Evolutionary conservation across 2,329 filamentous ascomycete genomes (phyloP).

Genomic region (Cladobotryum mycophilum): DNA sequence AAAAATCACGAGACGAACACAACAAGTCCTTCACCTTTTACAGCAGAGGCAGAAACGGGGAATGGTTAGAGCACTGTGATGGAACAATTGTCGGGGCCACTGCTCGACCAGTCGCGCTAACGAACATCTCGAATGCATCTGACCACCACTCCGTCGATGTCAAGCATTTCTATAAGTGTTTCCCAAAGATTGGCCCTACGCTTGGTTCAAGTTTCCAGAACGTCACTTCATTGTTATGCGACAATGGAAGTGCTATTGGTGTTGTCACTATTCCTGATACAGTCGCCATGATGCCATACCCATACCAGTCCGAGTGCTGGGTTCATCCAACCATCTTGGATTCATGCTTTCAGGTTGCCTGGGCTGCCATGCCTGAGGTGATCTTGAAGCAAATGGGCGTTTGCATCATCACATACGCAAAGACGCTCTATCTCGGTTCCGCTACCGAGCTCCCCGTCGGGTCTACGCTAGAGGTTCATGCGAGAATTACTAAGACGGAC

Average conservation of each 20-base stretch:
- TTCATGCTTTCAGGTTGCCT: conserved; percentile 1
- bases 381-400: too few relatives aligned
- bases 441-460: neutral
- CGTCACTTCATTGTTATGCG: too few relatives aligned
- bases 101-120: neutral
- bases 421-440: neutral
- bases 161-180: too few relatives aligned
- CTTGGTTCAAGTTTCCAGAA: too few relatives aligned
- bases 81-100: neutral
- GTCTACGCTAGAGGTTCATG: neutral
- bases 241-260: too few relatives aligned
- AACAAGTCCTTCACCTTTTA: neutral
- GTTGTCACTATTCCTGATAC: neutral
- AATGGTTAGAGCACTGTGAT: conserved; percentile 1
- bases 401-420: neutral
- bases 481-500: neutral
- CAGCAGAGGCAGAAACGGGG: neutral
- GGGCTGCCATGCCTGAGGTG: neutral
- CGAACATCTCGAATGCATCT: too few relatives aligned
- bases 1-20: neutral
- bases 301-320: neutral
- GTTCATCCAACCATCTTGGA: conserved; percentile 2
- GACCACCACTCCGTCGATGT: too few relatives aligned
- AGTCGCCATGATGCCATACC: neutral
- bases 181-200: too few relatives aligned